Base-by-base conservation (phyloP, 371 early-diverging fungal species). In the Lichtheimia ramosa region DNA sequence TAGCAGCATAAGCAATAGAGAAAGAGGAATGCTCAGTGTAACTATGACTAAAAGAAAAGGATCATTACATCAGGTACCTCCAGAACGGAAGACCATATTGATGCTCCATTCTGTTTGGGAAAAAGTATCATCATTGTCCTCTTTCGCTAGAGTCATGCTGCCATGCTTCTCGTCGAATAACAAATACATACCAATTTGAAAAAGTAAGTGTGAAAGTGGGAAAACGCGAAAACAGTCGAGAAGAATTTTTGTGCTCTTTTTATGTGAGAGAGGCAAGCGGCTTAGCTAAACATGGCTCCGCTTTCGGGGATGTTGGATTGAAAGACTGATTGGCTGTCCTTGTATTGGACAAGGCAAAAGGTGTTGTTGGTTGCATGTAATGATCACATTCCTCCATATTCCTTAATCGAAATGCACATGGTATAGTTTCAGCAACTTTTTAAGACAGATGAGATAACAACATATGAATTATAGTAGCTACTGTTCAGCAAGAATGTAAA, bases 41-140 rank as follows among this genome's bases (percentile, higher is more conserved):
- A 46, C 46, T 46, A 46, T 46, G 46, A 46, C 46, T 46, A 46
- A 46, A 46, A 18, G 21, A n/a, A 18, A 46, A 46, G 46, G 46
- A 46, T 46, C 46, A 46, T 46, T 46, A 46, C 46, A 46, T 46
- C 46, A 46, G 46, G 46, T 46, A 46, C 46, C 6, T 21, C 46
- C 46, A 46, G 21, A 46, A 46, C 46, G 46, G 46, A 21, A n/a
- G n/a, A 46, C 46, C 46, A 46, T 34, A 21, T 46, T 46, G 46
- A 46, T 46, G 46, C 46, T 46, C 46, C 46, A 46, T 18, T 18
- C 21, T 46, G 21, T 46, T 46, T 46, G 46, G 46, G 34, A 34
- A 46, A 46, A 18, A 46, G 46, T 46, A 46, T 46, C 46, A 46
- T 46, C 46, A 46, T 21, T 46, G 46, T 46, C 21, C 46, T 46